Conservation (phyloP, 2,329 filamentous ascomycete genomes). For the Penicillium fuscoglaucum region DNA sequence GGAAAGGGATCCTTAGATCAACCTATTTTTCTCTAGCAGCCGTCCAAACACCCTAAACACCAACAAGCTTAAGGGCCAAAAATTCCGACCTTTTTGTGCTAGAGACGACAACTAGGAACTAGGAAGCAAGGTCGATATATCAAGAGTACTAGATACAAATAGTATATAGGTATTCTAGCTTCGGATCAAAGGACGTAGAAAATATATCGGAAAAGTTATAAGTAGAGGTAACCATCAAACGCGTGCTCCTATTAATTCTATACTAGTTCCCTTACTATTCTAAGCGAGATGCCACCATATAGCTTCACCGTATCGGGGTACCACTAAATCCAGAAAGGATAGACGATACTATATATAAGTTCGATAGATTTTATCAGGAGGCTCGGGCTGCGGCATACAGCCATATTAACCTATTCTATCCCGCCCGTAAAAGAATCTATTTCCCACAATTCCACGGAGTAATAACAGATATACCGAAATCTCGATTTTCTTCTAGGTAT, state of each 20-base stretch:
- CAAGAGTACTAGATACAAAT: neutral
- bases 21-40: neutral
- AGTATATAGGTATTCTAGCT: neutral
- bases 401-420: neutral
- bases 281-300: neutral
- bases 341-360: neutral
- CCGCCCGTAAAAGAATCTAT: neutral
- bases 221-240: neutral
- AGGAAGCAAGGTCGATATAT: neutral
- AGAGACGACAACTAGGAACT: neutral
- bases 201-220: neutral
- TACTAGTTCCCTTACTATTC: neutral
- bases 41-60: neutral
- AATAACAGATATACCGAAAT: neutral
- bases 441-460: neutral
- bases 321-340: neutral
- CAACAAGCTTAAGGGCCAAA: neutral
- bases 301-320: neutral
- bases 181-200: neutral
- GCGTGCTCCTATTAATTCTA: neutral
- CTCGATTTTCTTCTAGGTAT: constrained; percentile 2
- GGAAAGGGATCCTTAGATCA: neutral
- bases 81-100: neutral
- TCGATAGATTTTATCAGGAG: neutral
- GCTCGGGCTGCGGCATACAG: neutral